A percentile compares a stretch with the other conserved stretches of the same genome.
phyloP scores from a whole-genome alignment of 108 stramenopile species.

The Nitzschia sp. region DNA sequence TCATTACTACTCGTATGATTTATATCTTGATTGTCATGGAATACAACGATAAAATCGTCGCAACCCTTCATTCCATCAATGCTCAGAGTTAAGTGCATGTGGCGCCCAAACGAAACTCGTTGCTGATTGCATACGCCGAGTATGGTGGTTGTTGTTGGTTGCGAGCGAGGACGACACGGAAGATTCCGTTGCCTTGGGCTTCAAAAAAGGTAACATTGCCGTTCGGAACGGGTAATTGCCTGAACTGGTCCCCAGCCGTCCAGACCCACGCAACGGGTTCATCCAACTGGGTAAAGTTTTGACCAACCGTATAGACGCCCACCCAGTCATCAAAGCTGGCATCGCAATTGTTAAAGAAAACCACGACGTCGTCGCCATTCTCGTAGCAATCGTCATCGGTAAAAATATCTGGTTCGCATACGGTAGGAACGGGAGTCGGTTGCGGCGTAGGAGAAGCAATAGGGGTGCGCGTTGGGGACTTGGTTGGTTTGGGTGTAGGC shows the following conservation, averaged over 20 bases:
- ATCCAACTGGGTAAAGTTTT: neutral
- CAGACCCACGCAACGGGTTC: constrained; percentile 25
- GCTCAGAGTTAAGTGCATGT: no score
- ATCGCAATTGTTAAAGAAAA: constrained; percentile 28
- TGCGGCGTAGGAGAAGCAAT: neutral
- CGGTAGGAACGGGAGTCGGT: neutral
- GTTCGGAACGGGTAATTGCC: neutral
- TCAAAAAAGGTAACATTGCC: constrained; percentile 3
- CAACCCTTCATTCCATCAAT: no score
- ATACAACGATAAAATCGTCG: no score
- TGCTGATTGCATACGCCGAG: neutral
- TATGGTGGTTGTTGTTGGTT: neutral
- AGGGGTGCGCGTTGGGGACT: neutral
- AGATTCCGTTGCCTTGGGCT: neutral
- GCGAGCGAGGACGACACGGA: constrained; percentile 3
- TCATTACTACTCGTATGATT: no score
- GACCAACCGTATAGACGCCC: constrained; percentile 24
- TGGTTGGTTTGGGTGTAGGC: constrained; percentile 5
- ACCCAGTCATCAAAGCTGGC: constrained; percentile 34
- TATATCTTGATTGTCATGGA: no score
- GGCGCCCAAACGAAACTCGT: neutral
- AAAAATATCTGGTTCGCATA: constrained; percentile 3
- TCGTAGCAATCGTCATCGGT: constrained; percentile 22
- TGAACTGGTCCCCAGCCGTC: constrained; percentile 16
- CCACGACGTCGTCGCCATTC: constrained; percentile 20